phyloP scores from a whole-genome alignment of 371 early-diverging fungal genomes.

The Mucor indicus region DNA sequence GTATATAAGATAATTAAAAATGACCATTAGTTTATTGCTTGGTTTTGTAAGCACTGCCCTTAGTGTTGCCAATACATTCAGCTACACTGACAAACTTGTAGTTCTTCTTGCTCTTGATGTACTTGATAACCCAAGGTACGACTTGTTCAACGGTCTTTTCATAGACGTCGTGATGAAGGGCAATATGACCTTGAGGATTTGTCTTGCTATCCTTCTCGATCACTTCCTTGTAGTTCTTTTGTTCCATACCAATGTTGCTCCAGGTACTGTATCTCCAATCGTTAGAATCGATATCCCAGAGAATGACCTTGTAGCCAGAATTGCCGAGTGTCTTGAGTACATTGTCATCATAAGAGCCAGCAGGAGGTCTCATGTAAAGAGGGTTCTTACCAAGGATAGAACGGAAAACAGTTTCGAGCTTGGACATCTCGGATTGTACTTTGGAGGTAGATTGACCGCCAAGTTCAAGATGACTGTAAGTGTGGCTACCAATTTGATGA shows the following conservation, averaged over 20 bases:
- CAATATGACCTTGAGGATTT: constrained; percentile 25
- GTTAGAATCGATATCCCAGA: constrained; percentile 33
- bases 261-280: constrained; percentile 20
- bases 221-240: constrained; percentile 13
- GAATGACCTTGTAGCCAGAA: constrained; percentile 19
- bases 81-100: constrained; percentile 44
- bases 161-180: constrained; percentile 42
- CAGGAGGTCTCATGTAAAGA: constrained; percentile 26
- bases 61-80: constrained; percentile 35
- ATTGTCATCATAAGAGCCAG: constrained; percentile 12
- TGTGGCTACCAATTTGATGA: constrained; percentile 50
- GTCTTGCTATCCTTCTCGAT: constrained; percentile 19
- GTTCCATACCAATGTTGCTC: constrained; percentile 11
- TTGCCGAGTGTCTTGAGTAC: constrained; percentile 19
- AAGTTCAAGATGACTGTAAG: constrained; percentile 41
- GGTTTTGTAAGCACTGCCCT: constrained; percentile 21
- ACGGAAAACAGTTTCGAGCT: constrained; percentile 22
- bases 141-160: constrained; percentile 41
- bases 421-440: constrained; percentile 19
- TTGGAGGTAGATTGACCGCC: constrained; percentile 9
- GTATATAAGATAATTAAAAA: too few species aligned
- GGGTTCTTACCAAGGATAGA: constrained; percentile 23
- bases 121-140: constrained; percentile 37
- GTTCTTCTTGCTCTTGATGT: constrained; percentile 36
- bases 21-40: too few species aligned